phyloP scores from a whole-genome alignment of 257 asterid species.

The Jacaranda copaia region DNA sequence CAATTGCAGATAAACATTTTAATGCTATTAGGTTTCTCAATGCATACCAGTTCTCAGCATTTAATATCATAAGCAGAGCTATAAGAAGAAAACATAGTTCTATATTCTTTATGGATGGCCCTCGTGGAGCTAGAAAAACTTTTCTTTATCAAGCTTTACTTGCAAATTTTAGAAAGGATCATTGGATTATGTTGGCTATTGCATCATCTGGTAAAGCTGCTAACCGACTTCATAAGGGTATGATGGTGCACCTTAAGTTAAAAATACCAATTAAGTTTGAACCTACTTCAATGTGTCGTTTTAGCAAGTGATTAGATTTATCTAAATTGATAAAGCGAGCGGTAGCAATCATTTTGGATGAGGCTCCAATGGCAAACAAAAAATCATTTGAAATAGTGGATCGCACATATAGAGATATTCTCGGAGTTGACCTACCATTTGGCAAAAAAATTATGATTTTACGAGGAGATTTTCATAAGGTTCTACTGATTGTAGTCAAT shows the following conservation, averaged over 20 bases:
- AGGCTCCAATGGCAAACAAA: not conserved
- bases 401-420: not conserved
- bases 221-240: not conserved
- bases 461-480: not conserved
- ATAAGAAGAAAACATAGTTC: not conserved
- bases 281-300: too few species aligned
- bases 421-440: not conserved
- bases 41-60: not conserved
- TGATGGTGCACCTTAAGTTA: not conserved
- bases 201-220: not conserved
- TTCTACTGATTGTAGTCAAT: not conserved
- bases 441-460: not conserved
- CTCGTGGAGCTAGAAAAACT: constrained; percentile 7
- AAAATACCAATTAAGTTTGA: constrained; percentile 6
- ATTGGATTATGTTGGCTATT: too few species aligned
- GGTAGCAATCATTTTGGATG: not conserved
- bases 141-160: constrained; percentile 9
- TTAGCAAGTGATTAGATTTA: not conserved
- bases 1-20: not conserved
- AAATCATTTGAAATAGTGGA: not conserved
- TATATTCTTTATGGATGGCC: too few species aligned
- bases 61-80: not conserved
- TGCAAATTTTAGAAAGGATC: not conserved
- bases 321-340: not conserved
- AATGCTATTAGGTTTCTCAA: not conserved